Percentiles rank a stretch among this genome's conserved stretches.
Evolutionary conservation across 176 grass and related monocot species (phyloP).

Genomic region (Carex pumila): DNA sequence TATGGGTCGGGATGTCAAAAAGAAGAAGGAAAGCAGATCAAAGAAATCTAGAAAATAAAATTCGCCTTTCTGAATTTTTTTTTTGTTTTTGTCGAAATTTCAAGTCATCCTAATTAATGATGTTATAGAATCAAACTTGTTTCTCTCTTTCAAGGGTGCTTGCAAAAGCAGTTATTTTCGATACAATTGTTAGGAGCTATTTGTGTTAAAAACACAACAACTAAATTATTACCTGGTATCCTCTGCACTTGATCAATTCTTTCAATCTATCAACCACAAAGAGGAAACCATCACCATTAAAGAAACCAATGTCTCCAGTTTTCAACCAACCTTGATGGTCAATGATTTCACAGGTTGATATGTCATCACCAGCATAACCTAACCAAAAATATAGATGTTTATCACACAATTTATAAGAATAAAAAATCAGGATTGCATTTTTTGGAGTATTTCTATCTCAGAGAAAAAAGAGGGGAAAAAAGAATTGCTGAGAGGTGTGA

Average conservation of each 20-base stretch:
- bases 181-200: background rate
- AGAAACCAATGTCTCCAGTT: constrained; percentile 42
- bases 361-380: constrained; percentile 36
- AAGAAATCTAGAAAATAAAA: no score
- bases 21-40: no score
- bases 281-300: constrained; percentile 37
- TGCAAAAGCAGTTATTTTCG: no score
- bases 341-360: constrained; percentile 26
- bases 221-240: constrained; percentile 30
- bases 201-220: background rate
- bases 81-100: no score
- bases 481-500: no score
- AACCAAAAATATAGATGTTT: background rate
- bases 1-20: no score
- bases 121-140: no score
- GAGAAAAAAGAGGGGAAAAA: background rate
- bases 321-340: constrained; percentile 39
- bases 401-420: background rate
- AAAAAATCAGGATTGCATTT: no score
- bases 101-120: no score
- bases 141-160: no score
- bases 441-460: background rate
- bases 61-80: no score
- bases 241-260: constrained; percentile 50
- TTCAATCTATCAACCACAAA: constrained; percentile 36